phyloP scores from a whole-genome alignment of 2,329 filamentous ascomycete species.

The Scolecobasidium constrictum region DNA sequence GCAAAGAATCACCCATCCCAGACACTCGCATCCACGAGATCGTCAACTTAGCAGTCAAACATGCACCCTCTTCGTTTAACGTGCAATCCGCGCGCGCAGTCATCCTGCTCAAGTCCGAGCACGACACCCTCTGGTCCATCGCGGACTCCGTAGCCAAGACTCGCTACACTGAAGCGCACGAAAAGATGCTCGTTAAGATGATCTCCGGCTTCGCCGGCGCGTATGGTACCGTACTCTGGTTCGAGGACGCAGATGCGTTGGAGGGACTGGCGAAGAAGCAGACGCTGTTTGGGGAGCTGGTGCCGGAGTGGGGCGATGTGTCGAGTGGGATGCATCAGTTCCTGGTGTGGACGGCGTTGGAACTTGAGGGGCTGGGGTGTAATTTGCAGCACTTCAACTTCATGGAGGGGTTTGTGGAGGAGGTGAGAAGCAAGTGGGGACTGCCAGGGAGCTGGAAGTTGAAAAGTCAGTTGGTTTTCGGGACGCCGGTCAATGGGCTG shows the following conservation, averaged over 20 bases:
- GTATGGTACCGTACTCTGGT: constrained; percentile 11
- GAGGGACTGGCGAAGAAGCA: constrained; percentile 8
- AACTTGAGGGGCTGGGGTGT: constrained; percentile 17
- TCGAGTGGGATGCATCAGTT: constrained; percentile 16
- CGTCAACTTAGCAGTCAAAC: background rate
- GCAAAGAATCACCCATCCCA: constrained; percentile 3
- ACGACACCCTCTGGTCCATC: constrained; percentile 12
- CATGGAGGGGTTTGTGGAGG: constrained; percentile 8
- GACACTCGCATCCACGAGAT: background rate
- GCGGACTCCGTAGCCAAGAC: constrained; percentile 1
- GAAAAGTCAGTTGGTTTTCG: background rate
- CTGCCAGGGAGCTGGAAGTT: background rate
- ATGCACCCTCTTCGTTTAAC: constrained; percentile 9
- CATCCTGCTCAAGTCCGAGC: constrained; percentile 8
- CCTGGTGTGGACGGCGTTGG: constrained; percentile 17
- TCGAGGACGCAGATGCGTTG: constrained; percentile 4
- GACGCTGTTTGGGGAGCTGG: constrained; percentile 9
- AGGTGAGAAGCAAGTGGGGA: background rate
- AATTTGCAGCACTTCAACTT: constrained; percentile 20
- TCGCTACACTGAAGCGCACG: background rate
- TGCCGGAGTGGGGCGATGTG: constrained; percentile 9
- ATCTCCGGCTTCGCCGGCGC: constrained; percentile 1
- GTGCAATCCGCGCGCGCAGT: constrained; percentile 8
- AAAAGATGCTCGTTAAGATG: constrained; percentile 5
- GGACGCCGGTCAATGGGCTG: no score